Conservation (phyloP, 176 grass and related monocot genomes). For the Typha latifolia region DNA sequence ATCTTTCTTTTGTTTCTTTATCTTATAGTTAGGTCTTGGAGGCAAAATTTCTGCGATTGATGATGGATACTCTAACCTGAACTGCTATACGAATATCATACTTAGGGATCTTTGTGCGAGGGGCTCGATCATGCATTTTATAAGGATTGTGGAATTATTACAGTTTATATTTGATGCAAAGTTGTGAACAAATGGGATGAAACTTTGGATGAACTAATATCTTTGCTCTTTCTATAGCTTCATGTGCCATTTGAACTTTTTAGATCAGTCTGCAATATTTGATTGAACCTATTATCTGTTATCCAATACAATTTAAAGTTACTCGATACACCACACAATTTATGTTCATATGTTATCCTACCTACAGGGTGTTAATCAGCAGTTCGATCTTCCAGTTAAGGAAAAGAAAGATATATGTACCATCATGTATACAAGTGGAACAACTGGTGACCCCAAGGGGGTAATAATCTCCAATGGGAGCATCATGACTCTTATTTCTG, state of each 20-base stretch:
- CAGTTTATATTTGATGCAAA: not conserved
- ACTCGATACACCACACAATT: not conserved
- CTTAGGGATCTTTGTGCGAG: not conserved
- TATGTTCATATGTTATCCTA: conserved; percentile 2
- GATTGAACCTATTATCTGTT: not conserved
- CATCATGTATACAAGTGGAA: conserved; percentile 93
- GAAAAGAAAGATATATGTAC: conserved; percentile 68
- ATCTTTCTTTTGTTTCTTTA: not conserved
- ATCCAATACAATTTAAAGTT: not conserved
- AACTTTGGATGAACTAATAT: not conserved
- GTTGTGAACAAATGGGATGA: not conserved
- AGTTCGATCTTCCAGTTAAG: conserved; percentile 70
- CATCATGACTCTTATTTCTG: conserved; percentile 61
- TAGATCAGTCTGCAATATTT: not conserved
- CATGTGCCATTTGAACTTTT: not conserved
- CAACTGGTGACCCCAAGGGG: conserved; percentile 80
- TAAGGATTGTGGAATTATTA: no score
- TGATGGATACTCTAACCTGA: no score
- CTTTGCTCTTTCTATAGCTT: not conserved
- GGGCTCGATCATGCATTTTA: no score
- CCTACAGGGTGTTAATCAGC: conserved; percentile 40
- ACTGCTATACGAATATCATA: no score
- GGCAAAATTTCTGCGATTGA: no score
- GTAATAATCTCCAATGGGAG: conserved; percentile 76
- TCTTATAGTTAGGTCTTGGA: no score